phyloP scores from a whole-genome alignment of 345 rosid species.

The Garcia nutans region DNA sequence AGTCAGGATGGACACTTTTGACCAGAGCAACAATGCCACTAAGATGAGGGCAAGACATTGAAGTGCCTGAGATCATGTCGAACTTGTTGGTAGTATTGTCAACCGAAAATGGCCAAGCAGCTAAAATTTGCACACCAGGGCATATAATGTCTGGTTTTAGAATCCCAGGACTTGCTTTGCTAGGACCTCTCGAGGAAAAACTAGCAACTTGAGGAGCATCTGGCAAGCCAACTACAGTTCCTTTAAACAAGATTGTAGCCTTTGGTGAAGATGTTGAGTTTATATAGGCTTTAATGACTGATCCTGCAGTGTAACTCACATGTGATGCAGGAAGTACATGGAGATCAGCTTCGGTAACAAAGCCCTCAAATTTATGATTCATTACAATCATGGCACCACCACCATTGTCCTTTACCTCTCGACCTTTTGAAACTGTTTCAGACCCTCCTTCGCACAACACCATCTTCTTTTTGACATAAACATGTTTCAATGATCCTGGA shows the following conservation, averaged over 20 bases:
- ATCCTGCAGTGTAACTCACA: constrained; percentile 2
- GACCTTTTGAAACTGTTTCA: too few relatives aligned
- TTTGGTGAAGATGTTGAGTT: constrained; percentile 6
- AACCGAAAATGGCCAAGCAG: constrained; percentile 19
- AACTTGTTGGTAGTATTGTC: constrained; percentile 9
- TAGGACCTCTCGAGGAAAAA: constrained; percentile 21
- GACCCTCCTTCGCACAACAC: too few relatives aligned
- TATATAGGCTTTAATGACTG: constrained; percentile 11
- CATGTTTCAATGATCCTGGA: too few relatives aligned
- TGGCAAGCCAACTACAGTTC: background rate
- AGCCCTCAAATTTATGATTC: background rate
- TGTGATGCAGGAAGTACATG: constrained; percentile 24
- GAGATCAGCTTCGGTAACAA: background rate
- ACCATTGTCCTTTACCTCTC: too few relatives aligned
- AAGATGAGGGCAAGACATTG: constrained; percentile 60
- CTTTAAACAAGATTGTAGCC: constrained; percentile 19
- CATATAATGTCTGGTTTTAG: constrained; percentile 25
- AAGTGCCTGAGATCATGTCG: constrained; percentile 44
- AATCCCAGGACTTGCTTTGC: constrained; percentile 21
- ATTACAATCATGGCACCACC: too few relatives aligned
- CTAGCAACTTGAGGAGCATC: constrained; percentile 6
- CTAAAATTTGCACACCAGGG: constrained; percentile 23
- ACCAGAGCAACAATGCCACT: constrained; percentile 59
- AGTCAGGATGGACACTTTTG: constrained; percentile 43
- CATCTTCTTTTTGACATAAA: too few relatives aligned